A percentile compares a stretch with the other conserved stretches of the same genome.
These are phyloP conservation scores for Phytophthora multivora DNA, from an alignment of 352 stramenopile species.

Conservation along the genomic window DNA sequence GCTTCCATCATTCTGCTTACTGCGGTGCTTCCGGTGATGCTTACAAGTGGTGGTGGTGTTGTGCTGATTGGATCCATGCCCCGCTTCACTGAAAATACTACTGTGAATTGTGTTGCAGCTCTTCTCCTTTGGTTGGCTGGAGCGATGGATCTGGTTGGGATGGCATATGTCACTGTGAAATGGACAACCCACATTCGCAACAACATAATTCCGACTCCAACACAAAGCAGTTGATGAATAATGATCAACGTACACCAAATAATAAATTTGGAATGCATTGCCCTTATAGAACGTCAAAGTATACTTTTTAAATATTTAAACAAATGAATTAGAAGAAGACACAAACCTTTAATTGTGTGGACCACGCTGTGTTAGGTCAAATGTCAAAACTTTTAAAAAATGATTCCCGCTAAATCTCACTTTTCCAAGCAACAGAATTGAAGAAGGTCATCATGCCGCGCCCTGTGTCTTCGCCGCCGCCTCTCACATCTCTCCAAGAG, in stretches of 20 bases:
- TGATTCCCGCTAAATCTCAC: no score
- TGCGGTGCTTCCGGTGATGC: neutral
- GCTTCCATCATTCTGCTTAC: neutral
- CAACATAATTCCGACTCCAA: neutral
- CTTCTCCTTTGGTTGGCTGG: neutral
- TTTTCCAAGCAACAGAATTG: neutral
- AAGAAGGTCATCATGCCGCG: neutral
- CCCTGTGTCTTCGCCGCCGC: neutral
- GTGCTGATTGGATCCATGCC: neutral
- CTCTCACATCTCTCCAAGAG: neutral
- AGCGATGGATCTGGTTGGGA: neutral
- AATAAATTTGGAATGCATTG: no score
- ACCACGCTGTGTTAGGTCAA: no score
- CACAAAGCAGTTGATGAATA: neutral
- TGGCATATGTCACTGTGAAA: neutral
- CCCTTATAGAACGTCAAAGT: no score
- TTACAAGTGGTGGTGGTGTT: neutral
- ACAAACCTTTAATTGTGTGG: no score
- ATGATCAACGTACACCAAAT: neutral
- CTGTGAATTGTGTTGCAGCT: neutral
- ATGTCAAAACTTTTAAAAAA: no score
- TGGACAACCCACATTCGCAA: neutral
- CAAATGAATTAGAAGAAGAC: neutral
- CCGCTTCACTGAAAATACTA: neutral
- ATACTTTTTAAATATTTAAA: neutral